Evolutionary conservation across 306 rosid genomes (phyloP), one percentile per base, ranked within the genome.

Genomic region (Castanopsis chinensis): DNA sequence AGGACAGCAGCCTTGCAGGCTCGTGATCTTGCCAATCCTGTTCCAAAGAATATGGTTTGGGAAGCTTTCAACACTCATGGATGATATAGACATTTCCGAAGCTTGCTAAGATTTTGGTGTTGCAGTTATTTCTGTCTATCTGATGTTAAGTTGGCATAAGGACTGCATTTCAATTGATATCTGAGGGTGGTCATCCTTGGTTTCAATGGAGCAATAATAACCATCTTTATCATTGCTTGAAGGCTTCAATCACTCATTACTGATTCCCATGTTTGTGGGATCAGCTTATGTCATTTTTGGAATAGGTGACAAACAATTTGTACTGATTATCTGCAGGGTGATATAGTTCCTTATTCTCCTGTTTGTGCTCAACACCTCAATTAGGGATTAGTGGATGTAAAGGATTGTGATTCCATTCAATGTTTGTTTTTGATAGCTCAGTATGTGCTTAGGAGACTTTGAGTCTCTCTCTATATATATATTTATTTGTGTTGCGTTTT

Each of bases 31-130:
- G 55, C 95, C 0, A 83, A 78, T 11, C 92, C 92, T 0, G 73
- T 88, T 51, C 93, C 95, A 0, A 92, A 57, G 82, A 90, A 90
- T 69, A 72, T 92, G 9, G 84, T 92, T 57, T 92, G 97, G 97
- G 96, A 92, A 80, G 97, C 96, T 70, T 80, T 89, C 51, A 87
- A 89, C 55, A 90, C 96, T 23, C 91, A 87, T 78, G 97, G 97
- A 53, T 92, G 83, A 85, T 32, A 69, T 18, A 19, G 72, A 5
- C n/a, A 1, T 54, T n/a, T 32, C 63, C 21, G 85, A 77, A 80
- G 81, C 74, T 78, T 86, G 20, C 6, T 82, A 74, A 67, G 86
- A 51, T 69, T 73, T 81, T 85, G 80, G 73, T 68, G 79, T 76
- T 72, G 79, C 65, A 71, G 73, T 76, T 63, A 18, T 61, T 51